Percentiles rank a stretch among this genome's conserved stretches.
Evolutionary conservation across 495 filamentous ascomycete species (phyloP).

Genomic region (Xylaria intraflava): DNA sequence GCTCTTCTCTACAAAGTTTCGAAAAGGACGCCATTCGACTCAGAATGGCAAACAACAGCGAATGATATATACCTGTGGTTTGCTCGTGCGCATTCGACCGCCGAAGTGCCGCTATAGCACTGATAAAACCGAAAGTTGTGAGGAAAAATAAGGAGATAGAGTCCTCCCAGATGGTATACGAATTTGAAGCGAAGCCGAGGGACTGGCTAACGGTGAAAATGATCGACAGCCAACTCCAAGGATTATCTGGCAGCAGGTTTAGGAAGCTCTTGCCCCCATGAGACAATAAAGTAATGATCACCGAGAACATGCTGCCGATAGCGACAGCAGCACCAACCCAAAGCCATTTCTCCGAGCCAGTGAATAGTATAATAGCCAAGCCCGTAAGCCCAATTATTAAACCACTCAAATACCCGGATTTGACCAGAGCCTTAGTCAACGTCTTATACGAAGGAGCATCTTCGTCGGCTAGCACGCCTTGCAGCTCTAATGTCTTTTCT

Average conservation of each 20-base stretch:
- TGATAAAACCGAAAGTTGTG: constrained; percentile 71
- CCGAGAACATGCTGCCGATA: constrained; percentile 56
- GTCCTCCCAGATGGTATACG: constrained; percentile 98
- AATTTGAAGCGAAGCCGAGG: constrained; percentile 90
- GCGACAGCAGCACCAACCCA: constrained; percentile 43
- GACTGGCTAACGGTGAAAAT: constrained; percentile 77
- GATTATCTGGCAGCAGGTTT: constrained; percentile 63
- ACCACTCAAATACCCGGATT: constrained; percentile 28
- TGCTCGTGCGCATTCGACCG: constrained; percentile 56
- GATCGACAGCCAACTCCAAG: constrained; percentile 83
- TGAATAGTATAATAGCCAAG: constrained; percentile 15
- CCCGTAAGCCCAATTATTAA: constrained; percentile 18
- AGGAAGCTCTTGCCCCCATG: constrained; percentile 37
- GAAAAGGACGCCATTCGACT: constrained; percentile 80
- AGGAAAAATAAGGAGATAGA: constrained; percentile 90
- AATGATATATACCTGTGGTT: constrained; percentile 72
- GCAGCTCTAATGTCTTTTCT: constrained; percentile 37
- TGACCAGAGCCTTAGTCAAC: constrained; percentile 32
- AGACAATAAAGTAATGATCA: constrained; percentile 49
- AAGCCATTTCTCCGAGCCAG: constrained; percentile 33
- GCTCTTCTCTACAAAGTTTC: constrained; percentile 91
- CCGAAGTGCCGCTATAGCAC: constrained; percentile 66
- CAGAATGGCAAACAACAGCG: constrained; percentile 73
- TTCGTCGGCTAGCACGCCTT: constrained; percentile 24
- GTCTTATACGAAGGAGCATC: constrained; percentile 22